Base-by-base conservation (phyloP, 2,329 filamentous ascomycete species). In the Fusarium sacchari region DNA sequence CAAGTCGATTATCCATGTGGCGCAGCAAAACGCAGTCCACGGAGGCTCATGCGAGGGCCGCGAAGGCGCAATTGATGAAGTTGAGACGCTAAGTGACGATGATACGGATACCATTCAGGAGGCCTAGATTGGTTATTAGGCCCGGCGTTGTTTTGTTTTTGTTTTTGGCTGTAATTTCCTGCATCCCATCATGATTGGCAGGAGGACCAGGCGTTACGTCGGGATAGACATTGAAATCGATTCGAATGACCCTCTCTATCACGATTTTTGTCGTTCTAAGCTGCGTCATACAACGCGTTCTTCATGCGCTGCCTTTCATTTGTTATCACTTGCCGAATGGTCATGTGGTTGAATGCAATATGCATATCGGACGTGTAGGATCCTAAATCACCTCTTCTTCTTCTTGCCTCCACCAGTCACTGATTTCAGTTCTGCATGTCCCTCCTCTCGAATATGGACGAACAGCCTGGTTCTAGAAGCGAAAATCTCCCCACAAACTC, bases 1-100 rank as follows among this genome's bases (percentile, higher is more conserved):
- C 28, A 98, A 97, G 81, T 87, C 91, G 12, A 94, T 99, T 59
- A 93, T 98, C 55, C 94, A 96, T 76, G 90, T 98, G 34, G 91
- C 94, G 34, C 92, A 94, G 61, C 86, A 86, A 56, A 92, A 95
- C 76, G 90, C 91, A 2, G 83, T 88, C 44, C 79, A 85, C 7
- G 84, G 88, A 64, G 87, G 88, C 5, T 82, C 86, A 56, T 83
- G 83, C 15, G 78, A 81, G 32, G 94, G 93, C 74, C 86, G 94
- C 61, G 89, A 90, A 39, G 91, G 89, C 40, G 94, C 94, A 1
- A 90, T 98, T 61, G 94, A 97, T 73, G 95, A 97, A 78, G 96
- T 99, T 7, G 94, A 98, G 81, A 92, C 90, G 6, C 88, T 98
- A 79, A 96, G 97, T 79, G 94, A 96, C 77, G 90, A 91, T 52